Conservation (phyloP, 192 early-diverging fungal species). For the Mortierella hygrophila region DNA sequence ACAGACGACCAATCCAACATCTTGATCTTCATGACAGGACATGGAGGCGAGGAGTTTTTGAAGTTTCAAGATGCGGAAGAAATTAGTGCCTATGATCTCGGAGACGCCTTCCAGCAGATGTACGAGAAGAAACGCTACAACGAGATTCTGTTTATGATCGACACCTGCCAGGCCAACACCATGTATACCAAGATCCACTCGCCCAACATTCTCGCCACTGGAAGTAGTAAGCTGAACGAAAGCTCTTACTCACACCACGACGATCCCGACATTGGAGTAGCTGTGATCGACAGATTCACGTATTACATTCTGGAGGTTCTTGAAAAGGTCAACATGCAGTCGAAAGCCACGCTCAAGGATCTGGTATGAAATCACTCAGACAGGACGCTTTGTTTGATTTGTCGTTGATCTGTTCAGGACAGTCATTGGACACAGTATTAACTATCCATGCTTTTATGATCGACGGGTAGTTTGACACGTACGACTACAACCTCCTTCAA, state of each 20-base stretch:
- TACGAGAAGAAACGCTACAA: slow-evolving; percentile 96
- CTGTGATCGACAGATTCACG: slow-evolving; percentile 98
- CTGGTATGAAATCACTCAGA: slow-evolving; percentile 61
- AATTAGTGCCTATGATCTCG: slow-evolving; percentile 94
- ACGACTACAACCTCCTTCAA: slow-evolving; percentile 77
- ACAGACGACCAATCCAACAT: slow-evolving; percentile 98
- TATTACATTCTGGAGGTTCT: slow-evolving; percentile 96
- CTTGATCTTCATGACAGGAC: slow-evolving; percentile 98
- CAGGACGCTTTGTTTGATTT: background rate
- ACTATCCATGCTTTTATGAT: background rate
- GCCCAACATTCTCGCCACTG: slow-evolving; percentile 93
- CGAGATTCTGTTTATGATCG: slow-evolving; percentile 99
- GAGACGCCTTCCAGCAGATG: slow-evolving; percentile 98
- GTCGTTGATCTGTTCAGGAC: background rate
- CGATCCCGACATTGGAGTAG: slow-evolving; percentile 95
- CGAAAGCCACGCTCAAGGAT: slow-evolving; percentile 78
- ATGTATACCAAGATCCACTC: slow-evolving; percentile 95
- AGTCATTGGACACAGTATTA: background rate
- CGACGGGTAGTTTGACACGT: slow-evolving; percentile 79
- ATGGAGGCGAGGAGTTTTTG: slow-evolving; percentile 98
- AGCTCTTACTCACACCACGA: slow-evolving; percentile 96
- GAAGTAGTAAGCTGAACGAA: slow-evolving; percentile 86
- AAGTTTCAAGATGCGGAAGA: slow-evolving; percentile 99
- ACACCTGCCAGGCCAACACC: slow-evolving; percentile 98
- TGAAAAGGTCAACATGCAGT: slow-evolving; percentile 86